A percentile compares a stretch with the other conserved stretches of the same genome.
phyloP scores from a whole-genome alignment of 257 asterid genomes.

The Verbena officinalis region DNA sequence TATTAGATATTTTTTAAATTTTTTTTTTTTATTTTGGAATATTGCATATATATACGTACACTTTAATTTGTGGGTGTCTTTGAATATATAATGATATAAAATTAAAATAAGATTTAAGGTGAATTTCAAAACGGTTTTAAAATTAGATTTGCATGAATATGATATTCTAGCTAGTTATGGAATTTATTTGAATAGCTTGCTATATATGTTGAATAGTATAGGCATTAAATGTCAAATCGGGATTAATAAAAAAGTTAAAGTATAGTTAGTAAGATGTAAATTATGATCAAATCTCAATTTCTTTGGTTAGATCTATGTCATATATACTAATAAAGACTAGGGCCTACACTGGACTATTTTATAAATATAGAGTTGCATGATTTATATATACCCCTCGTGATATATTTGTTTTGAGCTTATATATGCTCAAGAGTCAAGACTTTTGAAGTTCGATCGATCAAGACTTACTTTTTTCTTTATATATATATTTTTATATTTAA shows the following conservation, averaged over 20 bases:
- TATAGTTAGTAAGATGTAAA: neutral
- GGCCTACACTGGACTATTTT: slow-evolving; percentile 3
- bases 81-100: too few species aligned
- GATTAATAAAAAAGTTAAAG: neutral
- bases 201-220: neutral
- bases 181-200: neutral
- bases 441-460: too few species aligned
- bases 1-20: neutral
- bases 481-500: too few species aligned
- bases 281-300: neutral
- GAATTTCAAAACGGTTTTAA: too few species aligned
- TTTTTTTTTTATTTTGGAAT: too few species aligned
- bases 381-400: neutral
- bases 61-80: too few species aligned
- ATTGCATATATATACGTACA: too few species aligned
- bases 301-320: neutral
- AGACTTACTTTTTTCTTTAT: too few species aligned
- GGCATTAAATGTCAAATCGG: neutral
- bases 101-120: too few species aligned
- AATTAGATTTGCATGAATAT: neutral
- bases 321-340: neutral
- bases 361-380: neutral
- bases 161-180: neutral
- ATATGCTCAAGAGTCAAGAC: neutral
- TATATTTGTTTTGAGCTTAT: neutral